Evolutionary conservation across 2,329 filamentous ascomycete genomes (phyloP), one percentile per base, ranked within the genome.

Genomic region (Biscogniauxia marginata): DNA sequence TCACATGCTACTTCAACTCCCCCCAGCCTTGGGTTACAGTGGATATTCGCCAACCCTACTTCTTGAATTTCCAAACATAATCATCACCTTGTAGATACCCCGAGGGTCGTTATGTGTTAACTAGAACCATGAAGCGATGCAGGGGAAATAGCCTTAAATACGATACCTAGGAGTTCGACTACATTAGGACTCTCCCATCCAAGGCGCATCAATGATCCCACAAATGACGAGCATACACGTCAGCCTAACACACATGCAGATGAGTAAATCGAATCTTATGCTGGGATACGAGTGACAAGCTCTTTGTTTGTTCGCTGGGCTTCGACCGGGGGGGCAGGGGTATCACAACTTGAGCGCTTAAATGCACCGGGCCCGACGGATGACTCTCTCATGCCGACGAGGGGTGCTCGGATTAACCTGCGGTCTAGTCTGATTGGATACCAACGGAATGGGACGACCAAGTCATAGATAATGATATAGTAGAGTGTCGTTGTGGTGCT

Each of bases 371-470:
- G 30, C 13, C n/a, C 3, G 24, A 25, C 24, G 24, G 24, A 25
- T 34, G 30, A 39, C 30, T 39, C 30, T 11, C 24, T 25, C 6
- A 25, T 39, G 6, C 13, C 30, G 30, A 39, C 30, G 11, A 39
- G n/a, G 3, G 2, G 30, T 2, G 4, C 30, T 34, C 11, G 30
- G 9, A 34, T 34, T 13, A 11, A n/a, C 11, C 30, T 13, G 30
- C 4, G 9, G 30, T 3, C 13, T 49, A n/a, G 51, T 46, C 21
- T 63, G 61, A 61, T 61, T 63, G 61, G 61, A 52, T 63, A 61
- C 59, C 61, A 52, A 56, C 48, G 7, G 56, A 34, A 46, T 51
- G 61, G 61, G 50, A 56, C 61, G 22, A 52, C 22, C 30, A 39
- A 39, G 30, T 39, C 30, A 39, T 25, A 22, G 48, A 44, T 18